Percentiles rank a stretch among this genome's conserved stretches.
These are phyloP conservation scores for Periconia sp. DNA, from an alignment of 2,329 filamentous ascomycete genomes.

Conservation along the genomic window DNA sequence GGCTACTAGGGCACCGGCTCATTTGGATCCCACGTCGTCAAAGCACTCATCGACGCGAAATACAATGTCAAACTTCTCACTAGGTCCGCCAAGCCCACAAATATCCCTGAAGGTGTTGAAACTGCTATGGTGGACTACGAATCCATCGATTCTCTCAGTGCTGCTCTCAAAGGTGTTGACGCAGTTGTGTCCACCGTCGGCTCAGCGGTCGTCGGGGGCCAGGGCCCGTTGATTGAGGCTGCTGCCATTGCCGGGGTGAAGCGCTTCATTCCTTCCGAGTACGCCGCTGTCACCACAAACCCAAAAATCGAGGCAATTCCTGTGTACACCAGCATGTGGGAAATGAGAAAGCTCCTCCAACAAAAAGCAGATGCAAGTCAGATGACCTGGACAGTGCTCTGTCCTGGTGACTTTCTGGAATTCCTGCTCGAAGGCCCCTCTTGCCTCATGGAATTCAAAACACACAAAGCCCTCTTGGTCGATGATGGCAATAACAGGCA, in stretches of 20 bases:
- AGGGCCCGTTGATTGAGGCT: constrained; percentile 56
- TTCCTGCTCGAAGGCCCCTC: too few relatives aligned
- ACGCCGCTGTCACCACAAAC: constrained; percentile 43
- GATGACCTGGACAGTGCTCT: too few relatives aligned
- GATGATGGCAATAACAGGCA: too few relatives aligned
- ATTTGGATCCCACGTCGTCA: too few relatives aligned
- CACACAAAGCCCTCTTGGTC: too few relatives aligned
- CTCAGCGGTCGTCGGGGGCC: constrained; percentile 41
- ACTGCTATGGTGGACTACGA: constrained; percentile 40
- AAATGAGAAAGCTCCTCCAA: too few relatives aligned
- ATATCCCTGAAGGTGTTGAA: constrained; percentile 37
- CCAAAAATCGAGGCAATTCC: neutral
- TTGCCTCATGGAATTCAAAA: too few relatives aligned
- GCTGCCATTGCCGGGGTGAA: constrained; percentile 58
- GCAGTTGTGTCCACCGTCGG: constrained; percentile 53
- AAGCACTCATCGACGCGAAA: constrained; percentile 5
- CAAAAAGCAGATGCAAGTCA: too few relatives aligned
- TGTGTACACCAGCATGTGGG: too few relatives aligned
- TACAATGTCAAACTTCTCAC: constrained; percentile 57
- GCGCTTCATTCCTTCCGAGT: constrained; percentile 62
- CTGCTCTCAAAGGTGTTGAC: constrained; percentile 55
- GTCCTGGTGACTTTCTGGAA: too few relatives aligned
- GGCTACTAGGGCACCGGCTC: too few relatives aligned
- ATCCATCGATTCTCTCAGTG: constrained; percentile 47
- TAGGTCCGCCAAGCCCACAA: constrained; percentile 46